A percentile compares a stretch with the other conserved stretches of the same genome.
Conservation (phyloP, 345 rosid species). For the Syzygium grande region DNA sequence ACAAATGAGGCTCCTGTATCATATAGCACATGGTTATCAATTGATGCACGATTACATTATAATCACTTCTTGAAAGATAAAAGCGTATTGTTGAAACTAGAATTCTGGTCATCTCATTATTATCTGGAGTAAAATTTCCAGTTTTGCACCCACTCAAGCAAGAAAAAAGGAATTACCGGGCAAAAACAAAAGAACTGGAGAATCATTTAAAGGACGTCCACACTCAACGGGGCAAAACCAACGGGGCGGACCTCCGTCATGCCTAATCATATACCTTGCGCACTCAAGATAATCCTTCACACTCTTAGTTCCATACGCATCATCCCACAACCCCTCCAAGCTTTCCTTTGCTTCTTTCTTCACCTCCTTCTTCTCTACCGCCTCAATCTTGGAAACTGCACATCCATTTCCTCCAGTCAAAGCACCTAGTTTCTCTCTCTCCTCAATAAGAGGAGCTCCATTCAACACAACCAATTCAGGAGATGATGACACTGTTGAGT, state of each 20-base stretch:
- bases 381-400: constrained; percentile 4
- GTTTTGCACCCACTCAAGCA: background rate
- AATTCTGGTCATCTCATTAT: background rate
- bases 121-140: background rate
- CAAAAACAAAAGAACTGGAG: constrained; percentile 69
- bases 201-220: constrained; percentile 49
- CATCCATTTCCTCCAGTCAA: constrained; percentile 17
- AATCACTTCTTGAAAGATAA: background rate
- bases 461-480: constrained; percentile 21
- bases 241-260: constrained; percentile 83
- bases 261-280: constrained; percentile 43
- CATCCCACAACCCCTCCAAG: constrained; percentile 72
- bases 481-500: constrained; percentile 12
- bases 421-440: constrained; percentile 13
- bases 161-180: constrained; percentile 46
- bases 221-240: constrained; percentile 90
- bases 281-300: constrained; percentile 57
- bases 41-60: background rate
- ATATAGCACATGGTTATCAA: background rate
- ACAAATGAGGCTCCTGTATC: background rate
- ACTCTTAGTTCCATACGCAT: constrained; percentile 64
- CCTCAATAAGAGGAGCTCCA: constrained; percentile 20
- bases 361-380: constrained; percentile 9
- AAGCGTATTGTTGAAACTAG: background rate
- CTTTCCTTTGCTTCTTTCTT: constrained; percentile 17